A percentile compares a stretch with the other conserved stretches of the same genome.
phyloP scores from a whole-genome alignment of 352 stramenopile species.

The Globisporangium radiosum region DNA sequence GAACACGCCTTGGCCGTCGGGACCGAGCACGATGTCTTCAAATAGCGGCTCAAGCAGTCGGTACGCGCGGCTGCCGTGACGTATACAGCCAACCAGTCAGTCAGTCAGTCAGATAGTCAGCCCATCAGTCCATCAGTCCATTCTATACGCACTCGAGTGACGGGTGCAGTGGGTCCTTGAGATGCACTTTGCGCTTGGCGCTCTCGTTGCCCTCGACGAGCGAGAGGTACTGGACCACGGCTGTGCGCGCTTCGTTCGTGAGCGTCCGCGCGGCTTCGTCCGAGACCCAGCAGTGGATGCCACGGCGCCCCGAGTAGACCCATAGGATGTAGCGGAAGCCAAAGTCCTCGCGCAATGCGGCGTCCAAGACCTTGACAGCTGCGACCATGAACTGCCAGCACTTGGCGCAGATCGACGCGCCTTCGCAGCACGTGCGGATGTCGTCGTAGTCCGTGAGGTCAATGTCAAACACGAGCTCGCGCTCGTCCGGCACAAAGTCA shows the following conservation, averaged over 20 bases:
- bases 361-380: conserved; percentile 94
- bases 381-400: conserved; percentile 99
- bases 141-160: conserved; percentile 71
- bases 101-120: background rate
- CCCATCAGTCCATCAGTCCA: background rate
- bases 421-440: conserved; percentile 94
- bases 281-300: conserved; percentile 99
- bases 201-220: conserved; percentile 90
- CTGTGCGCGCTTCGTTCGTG: conserved; percentile 94
- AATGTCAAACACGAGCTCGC: conserved; percentile 99
- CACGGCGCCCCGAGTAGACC: conserved; percentile 98
- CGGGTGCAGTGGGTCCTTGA: conserved; percentile 91
- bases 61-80: conserved; percentile 75
- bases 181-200: conserved; percentile 84
- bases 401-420: conserved; percentile 86
- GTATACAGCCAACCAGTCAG: background rate
- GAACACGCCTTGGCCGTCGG: conserved; percentile 91
- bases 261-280: conserved; percentile 91
- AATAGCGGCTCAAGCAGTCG: conserved; percentile 95
- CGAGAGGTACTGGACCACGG: conserved; percentile 96
- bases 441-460: conserved; percentile 99
- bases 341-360: conserved; percentile 93
- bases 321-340: conserved; percentile 97
- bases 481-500: conserved; percentile 90
- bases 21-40: conserved; percentile 82